phyloP scores from a whole-genome alignment of 345 rosid genomes.

The Toxicodendron radicans region DNA sequence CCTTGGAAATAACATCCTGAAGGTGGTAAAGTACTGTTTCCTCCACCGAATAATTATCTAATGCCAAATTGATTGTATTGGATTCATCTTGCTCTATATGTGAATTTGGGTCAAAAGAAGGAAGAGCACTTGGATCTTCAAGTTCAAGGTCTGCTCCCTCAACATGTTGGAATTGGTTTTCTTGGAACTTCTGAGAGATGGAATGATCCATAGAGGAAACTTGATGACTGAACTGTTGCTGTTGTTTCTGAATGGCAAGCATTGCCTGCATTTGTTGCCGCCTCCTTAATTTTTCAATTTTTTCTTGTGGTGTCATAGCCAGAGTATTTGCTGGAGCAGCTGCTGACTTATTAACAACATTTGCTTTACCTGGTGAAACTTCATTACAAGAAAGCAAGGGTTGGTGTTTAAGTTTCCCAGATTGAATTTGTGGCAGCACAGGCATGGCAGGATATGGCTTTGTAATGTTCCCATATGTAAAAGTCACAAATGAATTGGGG shows the following conservation, averaged over 20 bases:
- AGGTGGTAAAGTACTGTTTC: constrained; percentile 59
- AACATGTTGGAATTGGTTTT: constrained; percentile 45
- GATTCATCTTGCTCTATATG: constrained; percentile 62
- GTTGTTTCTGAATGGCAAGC: constrained; percentile 92
- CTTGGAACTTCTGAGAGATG: constrained; percentile 42
- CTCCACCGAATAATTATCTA: constrained; percentile 49
- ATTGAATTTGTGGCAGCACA: constrained; percentile 46
- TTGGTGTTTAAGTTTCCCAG: constrained; percentile 48
- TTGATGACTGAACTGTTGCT: constrained; percentile 62
- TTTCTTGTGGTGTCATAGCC: constrained; percentile 93
- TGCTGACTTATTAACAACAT: constrained; percentile 38
- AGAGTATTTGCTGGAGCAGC: constrained; percentile 46
- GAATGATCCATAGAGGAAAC: constrained; percentile 41
- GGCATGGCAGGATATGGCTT: constrained; percentile 59
- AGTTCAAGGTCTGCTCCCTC: constrained; percentile 45
- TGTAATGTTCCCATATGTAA: constrained; percentile 49
- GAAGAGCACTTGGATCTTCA: constrained; percentile 43
- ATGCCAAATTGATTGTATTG: constrained; percentile 40
- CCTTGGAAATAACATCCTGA: constrained; percentile 80
- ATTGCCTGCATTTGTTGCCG: constrained; percentile 97
- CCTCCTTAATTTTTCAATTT: constrained; percentile 85
- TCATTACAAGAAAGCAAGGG: constrained; percentile 50
- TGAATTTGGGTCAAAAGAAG: constrained; percentile 56
- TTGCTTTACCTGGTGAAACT: constrained; percentile 40
- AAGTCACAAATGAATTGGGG: constrained; percentile 44